Evolutionary conservation across 495 filamentous ascomycete genomes (phyloP).

Genomic region (Trypethelium eluteriae): DNA sequence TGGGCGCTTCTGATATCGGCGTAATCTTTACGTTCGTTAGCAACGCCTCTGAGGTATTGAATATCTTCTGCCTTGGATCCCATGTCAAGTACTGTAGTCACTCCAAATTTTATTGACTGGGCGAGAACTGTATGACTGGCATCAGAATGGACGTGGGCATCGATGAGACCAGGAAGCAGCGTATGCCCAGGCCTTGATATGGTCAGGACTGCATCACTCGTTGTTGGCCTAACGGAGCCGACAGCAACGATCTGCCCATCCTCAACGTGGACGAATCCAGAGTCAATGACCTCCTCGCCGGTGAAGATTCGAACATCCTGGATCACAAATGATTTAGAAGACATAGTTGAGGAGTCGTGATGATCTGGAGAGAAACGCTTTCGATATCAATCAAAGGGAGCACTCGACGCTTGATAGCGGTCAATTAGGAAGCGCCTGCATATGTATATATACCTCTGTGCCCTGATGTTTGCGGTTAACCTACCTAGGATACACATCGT

Average conservation of each 20-base stretch:
- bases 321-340: neutral
- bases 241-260: neutral
- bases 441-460: too few species aligned
- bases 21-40: conserved; percentile 25
- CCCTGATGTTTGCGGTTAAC: too few species aligned
- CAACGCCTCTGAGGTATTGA: conserved; percentile 44
- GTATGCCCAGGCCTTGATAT: conserved; percentile 33
- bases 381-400: too few species aligned
- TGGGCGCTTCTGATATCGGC: conserved; percentile 32
- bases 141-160: conserved; percentile 35
- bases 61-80: conserved; percentile 39
- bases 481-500: too few species aligned
- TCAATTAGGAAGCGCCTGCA: too few species aligned
- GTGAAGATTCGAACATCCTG: neutral
- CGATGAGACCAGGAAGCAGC: conserved; percentile 35
- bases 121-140: conserved; percentile 29
- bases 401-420: too few species aligned
- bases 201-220: neutral
- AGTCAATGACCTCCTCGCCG: neutral
- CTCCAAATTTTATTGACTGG: conserved; percentile 33
- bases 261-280: neutral
- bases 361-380: too few species aligned
- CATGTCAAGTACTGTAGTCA: conserved; percentile 36
- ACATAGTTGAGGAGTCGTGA: too few species aligned
- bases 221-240: neutral